Evolutionary conservation across 2,329 filamentous ascomycete genomes (phyloP), one percentile per base, ranked within the genome.

Genomic region (Neonectria sp.): DNA sequence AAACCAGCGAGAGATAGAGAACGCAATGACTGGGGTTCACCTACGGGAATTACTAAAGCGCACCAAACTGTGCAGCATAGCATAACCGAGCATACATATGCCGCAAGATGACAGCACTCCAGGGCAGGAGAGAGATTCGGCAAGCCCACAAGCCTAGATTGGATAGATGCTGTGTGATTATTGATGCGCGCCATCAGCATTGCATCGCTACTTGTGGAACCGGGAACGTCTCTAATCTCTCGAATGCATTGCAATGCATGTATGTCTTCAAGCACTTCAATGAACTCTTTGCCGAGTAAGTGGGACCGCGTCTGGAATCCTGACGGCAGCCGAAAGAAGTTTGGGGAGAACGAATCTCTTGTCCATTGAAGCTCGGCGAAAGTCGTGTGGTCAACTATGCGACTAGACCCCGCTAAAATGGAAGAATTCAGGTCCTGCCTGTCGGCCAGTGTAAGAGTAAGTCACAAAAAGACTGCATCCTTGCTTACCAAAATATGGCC

Each of bases 381-480:
- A 0, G 81, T 84, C 2, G 69, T 80, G 61, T 85, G 82, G 55
- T 81, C 71, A 21, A 83, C 77, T 7, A 83, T 75, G 0, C 82
- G 83, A 3, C 43, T 75, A 1, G 82, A 82, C 0, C 81, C 81
- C 21, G 81, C 75, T 63, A 85, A 59, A 24, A 84, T 67, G 0
- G 80, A 79, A 0, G 79, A 77, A 65, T 85, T 83, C 53, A 85
- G 67, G 53, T 85, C 83, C 71, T 84, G 82, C 83, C 82, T 84
- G 9, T 60, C 2, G 3, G 6, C 17, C 1, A 9, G 25, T 52
- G 27, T 68, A 24, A 65, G 53, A 3, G 6, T 7, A 3, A 27
- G 6, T 15, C 45, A 53, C 55, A 68, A 72, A 61, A 68, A 53
- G 9, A 25, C n/a, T 33, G 7, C 6, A 51, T 65, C 8, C 1